Percentiles rank a stretch among this genome's conserved stretches.
phyloP scores from a whole-genome alignment of 371 early-diverging fungal genomes.

The Rhizopus arrhizus region DNA sequence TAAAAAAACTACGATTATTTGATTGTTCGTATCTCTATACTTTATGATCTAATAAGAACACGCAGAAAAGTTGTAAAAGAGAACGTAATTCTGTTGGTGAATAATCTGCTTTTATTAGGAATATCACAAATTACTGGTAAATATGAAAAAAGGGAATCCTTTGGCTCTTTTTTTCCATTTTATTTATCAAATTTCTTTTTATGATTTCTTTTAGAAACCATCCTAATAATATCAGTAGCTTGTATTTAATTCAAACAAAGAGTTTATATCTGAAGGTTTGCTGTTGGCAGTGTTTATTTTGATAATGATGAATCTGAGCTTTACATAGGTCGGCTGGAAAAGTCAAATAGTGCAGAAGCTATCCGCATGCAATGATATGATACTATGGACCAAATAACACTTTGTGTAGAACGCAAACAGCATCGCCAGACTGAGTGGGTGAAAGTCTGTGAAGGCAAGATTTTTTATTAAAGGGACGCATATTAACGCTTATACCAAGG shows the following conservation, averaged over 20 bases:
- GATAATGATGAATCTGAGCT: conserved; percentile 94
- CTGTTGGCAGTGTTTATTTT: conserved; percentile 95
- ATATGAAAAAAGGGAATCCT: conserved; percentile 94
- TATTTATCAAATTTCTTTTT: not conserved
- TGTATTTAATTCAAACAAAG: conserved; percentile 87
- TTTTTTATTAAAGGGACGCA: conserved; percentile 96
- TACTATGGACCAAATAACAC: conserved; percentile 76
- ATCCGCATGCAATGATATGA: conserved; percentile 98
- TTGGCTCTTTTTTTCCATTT: conserved; percentile 72
- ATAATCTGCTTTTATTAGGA: conserved; percentile 76
- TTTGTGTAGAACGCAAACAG: conserved; percentile 98
- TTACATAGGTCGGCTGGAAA: conserved; percentile 92
- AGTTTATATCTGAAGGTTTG: conserved; percentile 72
- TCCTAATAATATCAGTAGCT: conserved; percentile 94
- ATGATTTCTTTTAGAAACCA: conserved; percentile 77
- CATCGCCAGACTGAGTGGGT: conserved; percentile 98
- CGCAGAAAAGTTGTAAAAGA: conserved; percentile 71
- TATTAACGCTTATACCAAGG: conserved; percentile 85
- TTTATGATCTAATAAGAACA: conserved; percentile 89
- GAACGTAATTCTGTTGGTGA: conserved; percentile 54
- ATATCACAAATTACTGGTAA: conserved; percentile 95
- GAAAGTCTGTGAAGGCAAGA: conserved; percentile 92
- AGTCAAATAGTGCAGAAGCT: conserved; percentile 93
- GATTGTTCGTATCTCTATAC: conserved; percentile 84
- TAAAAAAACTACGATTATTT: conserved; percentile 88